Conservation (phyloP, 208 protist species). For the Acanthamoeba sp. region DNA sequence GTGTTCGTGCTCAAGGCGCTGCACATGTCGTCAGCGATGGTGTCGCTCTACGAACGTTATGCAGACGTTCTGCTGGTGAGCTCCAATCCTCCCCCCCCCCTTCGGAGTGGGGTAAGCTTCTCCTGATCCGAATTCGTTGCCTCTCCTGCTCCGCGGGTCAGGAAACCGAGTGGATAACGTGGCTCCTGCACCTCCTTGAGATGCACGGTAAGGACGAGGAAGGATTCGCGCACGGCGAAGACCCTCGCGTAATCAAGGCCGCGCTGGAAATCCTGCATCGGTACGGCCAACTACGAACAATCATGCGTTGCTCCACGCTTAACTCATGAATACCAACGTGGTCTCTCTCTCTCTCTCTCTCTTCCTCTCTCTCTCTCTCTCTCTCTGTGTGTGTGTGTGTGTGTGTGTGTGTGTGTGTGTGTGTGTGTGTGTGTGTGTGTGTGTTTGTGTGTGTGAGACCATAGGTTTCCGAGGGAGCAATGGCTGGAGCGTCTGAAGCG, state of each 20-base stretch:
- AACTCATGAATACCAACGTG: too few species aligned
- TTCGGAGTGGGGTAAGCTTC: too few species aligned
- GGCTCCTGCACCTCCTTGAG: not conserved
- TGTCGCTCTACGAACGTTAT: not conserved
- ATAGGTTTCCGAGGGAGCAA: not conserved
- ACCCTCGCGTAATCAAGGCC: not conserved
- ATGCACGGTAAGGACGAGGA: constrained; percentile 3
- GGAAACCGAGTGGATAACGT: not conserved
- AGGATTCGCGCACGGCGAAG: not conserved
- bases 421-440: too few species aligned
- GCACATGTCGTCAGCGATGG: not conserved
- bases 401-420: not conserved
- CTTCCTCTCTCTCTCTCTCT: too few species aligned
- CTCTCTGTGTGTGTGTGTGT: too few species aligned
- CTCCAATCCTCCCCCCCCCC: not conserved
- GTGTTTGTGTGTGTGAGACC: too few species aligned
- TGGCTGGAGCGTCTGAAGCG: not conserved
- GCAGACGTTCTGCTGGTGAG: not conserved
- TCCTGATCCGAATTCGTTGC: too few species aligned
- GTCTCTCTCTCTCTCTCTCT: too few species aligned
- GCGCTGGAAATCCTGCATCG: not conserved
- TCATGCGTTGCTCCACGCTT: too few species aligned
- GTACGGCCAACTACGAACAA: not conserved
- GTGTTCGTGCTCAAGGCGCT: not conserved
- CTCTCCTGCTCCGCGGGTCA: too few species aligned